Evolutionary conservation across 2,329 filamentous ascomycete genomes (phyloP).

Genomic region (Microsporum audouinii): DNA sequence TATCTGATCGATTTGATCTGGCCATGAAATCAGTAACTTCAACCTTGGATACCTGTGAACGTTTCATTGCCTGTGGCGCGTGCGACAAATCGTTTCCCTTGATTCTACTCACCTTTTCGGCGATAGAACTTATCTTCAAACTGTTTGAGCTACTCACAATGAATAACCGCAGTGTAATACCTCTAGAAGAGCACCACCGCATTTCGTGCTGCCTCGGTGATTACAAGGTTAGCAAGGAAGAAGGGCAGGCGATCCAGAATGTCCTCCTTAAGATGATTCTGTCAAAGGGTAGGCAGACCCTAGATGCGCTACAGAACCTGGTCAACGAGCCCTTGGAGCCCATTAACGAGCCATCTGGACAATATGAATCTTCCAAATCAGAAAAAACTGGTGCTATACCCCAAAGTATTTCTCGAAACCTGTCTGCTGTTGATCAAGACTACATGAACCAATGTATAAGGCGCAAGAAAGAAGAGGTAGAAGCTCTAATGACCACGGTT

Average conservation of each 20-base stretch:
- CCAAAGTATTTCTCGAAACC: neutral
- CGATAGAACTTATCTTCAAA: constrained; percentile 5
- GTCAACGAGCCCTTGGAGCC: neutral
- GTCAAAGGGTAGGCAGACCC: constrained; percentile 1
- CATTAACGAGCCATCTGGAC: neutral
- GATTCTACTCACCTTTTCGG: constrained; percentile 4
- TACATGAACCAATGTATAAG: constrained; percentile 1
- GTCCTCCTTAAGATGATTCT: constrained; percentile 5
- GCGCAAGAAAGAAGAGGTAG: constrained; percentile 1
- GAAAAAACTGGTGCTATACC: neutral
- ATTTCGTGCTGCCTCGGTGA: neutral
- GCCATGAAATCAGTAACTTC: neutral
- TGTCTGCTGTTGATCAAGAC: neutral
- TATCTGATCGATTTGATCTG: neutral
- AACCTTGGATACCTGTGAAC: neutral
- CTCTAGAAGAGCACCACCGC: neutral
- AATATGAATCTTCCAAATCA: neutral
- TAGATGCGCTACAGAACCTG: neutral
- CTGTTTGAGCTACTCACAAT: constrained; percentile 2
- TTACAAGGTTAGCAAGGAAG: constrained; percentile 6
- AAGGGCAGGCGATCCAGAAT: constrained; percentile 2
- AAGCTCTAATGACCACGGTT: neutral
- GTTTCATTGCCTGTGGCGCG: neutral
- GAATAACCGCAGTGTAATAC: neutral
- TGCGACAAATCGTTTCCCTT: neutral